These are phyloP conservation scores for Fusarium transvaalense DNA, from an alignment of 2,329 filamentous ascomycete genomes.

Conservation along the genomic window DNA sequence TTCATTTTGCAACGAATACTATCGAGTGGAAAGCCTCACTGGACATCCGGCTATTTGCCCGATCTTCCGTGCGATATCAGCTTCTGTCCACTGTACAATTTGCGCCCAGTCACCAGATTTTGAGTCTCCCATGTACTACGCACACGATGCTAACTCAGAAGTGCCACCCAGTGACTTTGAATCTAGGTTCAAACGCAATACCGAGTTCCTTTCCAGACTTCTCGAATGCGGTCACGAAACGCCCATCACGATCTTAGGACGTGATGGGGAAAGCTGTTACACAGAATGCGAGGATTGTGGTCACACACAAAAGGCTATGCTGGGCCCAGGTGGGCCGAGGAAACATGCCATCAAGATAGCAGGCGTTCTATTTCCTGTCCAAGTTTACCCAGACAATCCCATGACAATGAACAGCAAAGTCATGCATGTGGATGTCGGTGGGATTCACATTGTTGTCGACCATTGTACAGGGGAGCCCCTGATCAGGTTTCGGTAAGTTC, in stretches of 20 bases:
- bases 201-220: neutral
- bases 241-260: slow-evolving; percentile 17
- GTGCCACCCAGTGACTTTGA: too few relatives aligned
- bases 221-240: slow-evolving; percentile 17
- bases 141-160: neutral
- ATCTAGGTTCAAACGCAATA: too few relatives aligned
- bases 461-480: slow-evolving; percentile 1
- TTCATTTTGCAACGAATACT: neutral
- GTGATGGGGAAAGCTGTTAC: neutral
- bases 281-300: slow-evolving; percentile 28
- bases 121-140: neutral
- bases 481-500: slow-evolving; percentile 37
- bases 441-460: slow-evolving; percentile 35
- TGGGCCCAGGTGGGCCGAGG: neutral
- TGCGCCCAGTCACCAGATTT: neutral
- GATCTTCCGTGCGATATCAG: neutral
- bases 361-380: slow-evolving; percentile 13
- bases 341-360: slow-evolving; percentile 12
- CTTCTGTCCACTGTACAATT: neutral
- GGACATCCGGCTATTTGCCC: neutral
- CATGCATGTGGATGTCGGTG: slow-evolving; percentile 26
- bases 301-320: neutral
- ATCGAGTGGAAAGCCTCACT: neutral
- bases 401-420: slow-evolving; percentile 31
- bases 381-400: slow-evolving; percentile 10